These are phyloP conservation scores for Cichorium intybus DNA, from an alignment of 140 eudicot species.

Conservation along the genomic window DNA sequence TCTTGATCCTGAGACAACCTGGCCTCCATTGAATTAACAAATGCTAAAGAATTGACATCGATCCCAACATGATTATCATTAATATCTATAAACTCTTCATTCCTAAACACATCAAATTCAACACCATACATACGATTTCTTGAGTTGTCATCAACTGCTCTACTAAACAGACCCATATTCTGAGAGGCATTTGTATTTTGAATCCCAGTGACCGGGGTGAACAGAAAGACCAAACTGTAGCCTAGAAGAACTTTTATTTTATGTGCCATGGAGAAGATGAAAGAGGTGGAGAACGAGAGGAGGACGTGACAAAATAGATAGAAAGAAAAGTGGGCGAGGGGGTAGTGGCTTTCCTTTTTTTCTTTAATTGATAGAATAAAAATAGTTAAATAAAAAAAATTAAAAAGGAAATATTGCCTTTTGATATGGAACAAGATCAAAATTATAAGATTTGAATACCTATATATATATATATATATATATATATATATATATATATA, in stretches of 20 bases:
- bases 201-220: constrained; percentile 49
- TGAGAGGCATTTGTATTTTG: constrained; percentile 38
- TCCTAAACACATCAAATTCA: constrained; percentile 60
- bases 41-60: constrained; percentile 56
- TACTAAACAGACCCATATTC: constrained; percentile 51
- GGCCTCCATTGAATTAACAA: constrained; percentile 40
- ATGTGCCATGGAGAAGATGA: constrained; percentile 72
- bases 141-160: constrained; percentile 35
- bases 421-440: no score
- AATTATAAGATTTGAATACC: no score
- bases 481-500: no score
- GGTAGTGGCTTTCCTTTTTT: no score
- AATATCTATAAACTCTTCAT: constrained; percentile 55
- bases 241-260: constrained; percentile 35
- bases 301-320: no score
- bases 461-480: no score
- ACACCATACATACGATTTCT: constrained; percentile 55
- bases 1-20: constrained; percentile 45
- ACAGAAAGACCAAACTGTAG: constrained; percentile 58
- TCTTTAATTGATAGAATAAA: no score
- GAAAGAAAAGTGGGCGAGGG: no score
- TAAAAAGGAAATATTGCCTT: no score
- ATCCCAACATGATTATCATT: constrained; percentile 60
- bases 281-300: constrained; percentile 61
- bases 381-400: no score